phyloP scores from a whole-genome alignment of 176 grass and related monocot genomes.

The Eleusine coracana region DNA sequence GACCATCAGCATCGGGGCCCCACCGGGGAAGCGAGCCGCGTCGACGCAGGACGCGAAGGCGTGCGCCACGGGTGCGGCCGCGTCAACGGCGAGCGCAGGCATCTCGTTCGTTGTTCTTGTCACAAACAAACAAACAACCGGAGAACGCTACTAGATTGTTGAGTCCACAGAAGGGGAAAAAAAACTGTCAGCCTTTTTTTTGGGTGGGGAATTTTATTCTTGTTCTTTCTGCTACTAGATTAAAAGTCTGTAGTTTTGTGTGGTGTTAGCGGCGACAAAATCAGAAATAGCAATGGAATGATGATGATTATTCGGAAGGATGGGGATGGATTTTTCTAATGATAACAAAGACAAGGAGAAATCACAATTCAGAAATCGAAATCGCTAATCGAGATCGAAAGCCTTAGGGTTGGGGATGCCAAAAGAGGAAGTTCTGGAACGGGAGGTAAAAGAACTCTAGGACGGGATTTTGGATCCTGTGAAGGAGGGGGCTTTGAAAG shows the following conservation, averaged over 20 bases:
- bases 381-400: constrained; percentile 27
- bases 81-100: constrained; percentile 88
- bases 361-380: not conserved
- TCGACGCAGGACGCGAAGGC: constrained; percentile 71
- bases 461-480: constrained; percentile 76
- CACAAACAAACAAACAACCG: constrained; percentile 32
- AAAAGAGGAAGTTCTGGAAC: constrained; percentile 68
- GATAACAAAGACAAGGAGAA: not conserved
- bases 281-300: not conserved
- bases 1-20: constrained; percentile 39
- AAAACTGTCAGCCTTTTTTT: constrained; percentile 30
- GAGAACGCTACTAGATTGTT: constrained; percentile 33
- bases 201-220: not conserved
- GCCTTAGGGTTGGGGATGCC: constrained; percentile 10
- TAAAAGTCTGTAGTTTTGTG: constrained; percentile 6
- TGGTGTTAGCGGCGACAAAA: constrained; percentile 30
- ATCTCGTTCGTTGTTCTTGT: constrained; percentile 54
- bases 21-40: constrained; percentile 57
- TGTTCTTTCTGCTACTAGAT: constrained; percentile 22
- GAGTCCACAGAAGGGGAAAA: constrained; percentile 34
- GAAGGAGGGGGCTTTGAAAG: constrained; percentile 96
- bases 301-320: not conserved
- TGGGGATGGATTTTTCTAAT: too few relatives aligned
- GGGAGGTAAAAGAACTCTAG: constrained; percentile 71
- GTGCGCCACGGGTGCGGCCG: constrained; percentile 58